Conservation (phyloP, 805 yeast genomes). For the Zygosaccharomyces bailii region DNA sequence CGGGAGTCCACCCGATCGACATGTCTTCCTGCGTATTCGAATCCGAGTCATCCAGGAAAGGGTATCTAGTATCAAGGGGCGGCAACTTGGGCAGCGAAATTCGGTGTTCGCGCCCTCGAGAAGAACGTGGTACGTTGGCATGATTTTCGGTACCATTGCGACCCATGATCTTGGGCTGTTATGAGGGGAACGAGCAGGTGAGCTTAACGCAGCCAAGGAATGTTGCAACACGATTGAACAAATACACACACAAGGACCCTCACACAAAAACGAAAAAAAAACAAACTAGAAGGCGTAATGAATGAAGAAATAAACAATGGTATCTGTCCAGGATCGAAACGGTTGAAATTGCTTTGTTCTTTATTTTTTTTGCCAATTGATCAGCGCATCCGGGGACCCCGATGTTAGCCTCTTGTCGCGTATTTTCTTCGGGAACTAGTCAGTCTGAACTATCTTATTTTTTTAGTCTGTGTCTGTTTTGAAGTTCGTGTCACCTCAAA, state of each 20-base stretch:
- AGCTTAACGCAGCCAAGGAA: neutral
- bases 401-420: neutral
- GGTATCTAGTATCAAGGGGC: conserved; percentile 30
- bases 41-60: conserved; percentile 16
- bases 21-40: conserved; percentile 11
- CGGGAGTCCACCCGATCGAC: conserved; percentile 28
- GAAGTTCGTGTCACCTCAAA: too few species aligned
- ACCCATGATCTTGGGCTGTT: neutral
- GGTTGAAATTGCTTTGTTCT: neutral
- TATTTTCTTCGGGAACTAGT: neutral
- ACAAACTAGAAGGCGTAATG: too few species aligned
- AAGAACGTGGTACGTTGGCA: neutral
- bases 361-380: too few species aligned
- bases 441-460: too few species aligned
- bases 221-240: neutral
- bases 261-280: neutral
- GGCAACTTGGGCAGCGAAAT: conserved; percentile 30
- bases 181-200: neutral
- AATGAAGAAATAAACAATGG: neutral
- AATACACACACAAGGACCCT: neutral
- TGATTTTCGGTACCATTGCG: conserved; percentile 1
- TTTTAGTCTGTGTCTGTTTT: too few species aligned
- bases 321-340: neutral
- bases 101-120: conserved; percentile 1
- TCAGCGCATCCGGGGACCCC: conserved; percentile 7